A percentile compares a stretch with the other conserved stretches of the same genome.
Conservation (phyloP, 208 protist genomes). For the Phytomonas sp. region DNA sequence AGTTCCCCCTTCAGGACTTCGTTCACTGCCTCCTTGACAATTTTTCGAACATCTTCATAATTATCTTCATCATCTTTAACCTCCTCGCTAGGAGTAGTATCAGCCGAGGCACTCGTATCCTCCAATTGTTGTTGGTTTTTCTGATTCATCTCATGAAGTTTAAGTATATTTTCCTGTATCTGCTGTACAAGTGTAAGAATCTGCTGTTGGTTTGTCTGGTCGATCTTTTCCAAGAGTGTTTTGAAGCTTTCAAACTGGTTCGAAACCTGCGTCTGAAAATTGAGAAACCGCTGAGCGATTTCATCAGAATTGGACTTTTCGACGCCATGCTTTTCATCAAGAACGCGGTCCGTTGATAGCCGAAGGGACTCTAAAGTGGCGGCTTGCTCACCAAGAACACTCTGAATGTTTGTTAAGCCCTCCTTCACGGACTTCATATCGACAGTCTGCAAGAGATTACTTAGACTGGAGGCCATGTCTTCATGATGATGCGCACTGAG, state of each 20-base stretch:
- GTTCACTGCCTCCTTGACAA: background rate
- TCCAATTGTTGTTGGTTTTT: background rate
- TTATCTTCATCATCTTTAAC: background rate
- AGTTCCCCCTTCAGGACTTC: background rate
- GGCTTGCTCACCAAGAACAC: background rate
- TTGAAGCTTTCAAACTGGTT: background rate
- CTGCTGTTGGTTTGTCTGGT: background rate
- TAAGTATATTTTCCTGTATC: background rate
- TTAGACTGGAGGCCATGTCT: background rate
- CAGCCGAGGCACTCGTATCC: background rate
- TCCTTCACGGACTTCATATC: constrained; percentile 1
- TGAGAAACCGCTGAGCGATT: background rate
- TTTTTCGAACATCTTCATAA: background rate
- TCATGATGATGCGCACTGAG: background rate
- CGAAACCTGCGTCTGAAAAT: background rate
- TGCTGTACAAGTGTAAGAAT: background rate
- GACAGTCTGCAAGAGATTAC: background rate
- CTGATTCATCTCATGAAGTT: background rate
- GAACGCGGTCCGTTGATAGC: background rate
- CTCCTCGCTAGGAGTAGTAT: background rate
- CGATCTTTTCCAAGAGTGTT: background rate
- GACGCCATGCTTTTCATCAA: background rate
- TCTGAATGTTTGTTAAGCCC: background rate
- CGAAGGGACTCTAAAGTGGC: background rate
- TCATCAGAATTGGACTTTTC: background rate